phyloP scores from a whole-genome alignment of 2,329 filamentous ascomycete genomes.

The Botrytis sinoallii region DNA sequence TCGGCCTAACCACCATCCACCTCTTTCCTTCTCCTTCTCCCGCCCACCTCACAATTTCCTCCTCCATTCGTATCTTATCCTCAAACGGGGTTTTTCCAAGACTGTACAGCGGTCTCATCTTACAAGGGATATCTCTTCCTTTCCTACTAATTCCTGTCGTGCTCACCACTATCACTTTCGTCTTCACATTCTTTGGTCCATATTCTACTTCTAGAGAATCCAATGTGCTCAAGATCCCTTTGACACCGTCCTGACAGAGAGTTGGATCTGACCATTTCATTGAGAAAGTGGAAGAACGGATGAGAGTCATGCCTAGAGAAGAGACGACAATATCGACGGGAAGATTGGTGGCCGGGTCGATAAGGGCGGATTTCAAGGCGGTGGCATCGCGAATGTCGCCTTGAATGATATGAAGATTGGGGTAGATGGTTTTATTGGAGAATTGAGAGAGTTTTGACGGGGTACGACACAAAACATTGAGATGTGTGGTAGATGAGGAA shows the following conservation, averaged over 20 bases:
- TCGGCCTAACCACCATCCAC: background rate
- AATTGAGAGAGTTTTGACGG: slow-evolving; percentile 2
- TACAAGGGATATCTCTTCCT: background rate
- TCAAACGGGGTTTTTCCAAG: background rate
- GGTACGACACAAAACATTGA: slow-evolving; percentile 7
- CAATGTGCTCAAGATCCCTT: background rate
- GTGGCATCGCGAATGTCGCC: background rate
- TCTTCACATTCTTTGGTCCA: background rate
- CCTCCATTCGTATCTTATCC: slow-evolving; percentile 5
- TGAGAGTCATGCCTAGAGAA: background rate
- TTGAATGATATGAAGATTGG: background rate
- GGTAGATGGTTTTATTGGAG: background rate
- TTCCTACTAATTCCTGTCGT: background rate
- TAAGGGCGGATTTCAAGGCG: background rate
- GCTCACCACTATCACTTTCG: background rate
- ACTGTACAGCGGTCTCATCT: background rate
- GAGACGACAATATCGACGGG: background rate
- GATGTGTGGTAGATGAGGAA: background rate
- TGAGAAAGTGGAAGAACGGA: background rate
- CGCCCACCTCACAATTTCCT: background rate
- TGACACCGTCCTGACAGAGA: background rate
- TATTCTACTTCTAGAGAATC: background rate
- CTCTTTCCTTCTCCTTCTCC: background rate
- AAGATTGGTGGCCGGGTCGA: background rate
- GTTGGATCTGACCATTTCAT: background rate